These are phyloP conservation scores for Athelia psychrophila DNA, from an alignment of 1,284 basidiomycete species.

Conservation along the genomic window DNA sequence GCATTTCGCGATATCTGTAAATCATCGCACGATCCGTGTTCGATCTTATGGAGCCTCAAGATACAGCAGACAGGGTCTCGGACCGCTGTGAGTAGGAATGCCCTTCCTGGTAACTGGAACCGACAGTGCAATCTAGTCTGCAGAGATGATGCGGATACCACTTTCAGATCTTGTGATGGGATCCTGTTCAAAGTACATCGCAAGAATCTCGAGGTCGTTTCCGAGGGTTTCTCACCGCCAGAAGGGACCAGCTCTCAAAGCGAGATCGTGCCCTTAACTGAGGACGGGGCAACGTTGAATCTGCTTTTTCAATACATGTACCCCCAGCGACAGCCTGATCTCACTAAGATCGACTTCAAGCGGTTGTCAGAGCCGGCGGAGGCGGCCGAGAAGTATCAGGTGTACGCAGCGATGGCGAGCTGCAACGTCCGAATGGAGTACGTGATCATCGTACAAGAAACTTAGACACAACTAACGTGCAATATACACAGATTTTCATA, in stretches of 20 bases:
- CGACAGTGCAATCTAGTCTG: constrained; percentile 11
- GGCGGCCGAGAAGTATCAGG: constrained; percentile 18
- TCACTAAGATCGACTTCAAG: constrained; percentile 5
- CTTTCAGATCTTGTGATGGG: constrained; percentile 23
- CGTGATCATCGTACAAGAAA: not conserved
- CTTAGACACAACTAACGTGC: not conserved
- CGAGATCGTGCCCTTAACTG: constrained; percentile 7
- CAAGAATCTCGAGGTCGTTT: constrained; percentile 22
- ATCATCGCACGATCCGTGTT: too few relatives aligned
- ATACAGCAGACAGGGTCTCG: too few relatives aligned
- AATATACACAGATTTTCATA: not conserved
- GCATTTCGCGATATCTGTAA: too few relatives aligned
- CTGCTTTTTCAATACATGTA: constrained; percentile 16
- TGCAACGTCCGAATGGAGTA: constrained; percentile 10
- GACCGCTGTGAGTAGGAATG: too few relatives aligned
- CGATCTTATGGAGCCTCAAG: too few relatives aligned
- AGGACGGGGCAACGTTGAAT: constrained; percentile 8
- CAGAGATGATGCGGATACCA: constrained; percentile 20
- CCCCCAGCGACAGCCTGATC: constrained; percentile 7
- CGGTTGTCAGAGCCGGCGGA: constrained; percentile 8
- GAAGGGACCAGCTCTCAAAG: not conserved
- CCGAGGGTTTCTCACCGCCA: constrained; percentile 22
- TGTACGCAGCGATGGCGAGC: constrained; percentile 11
- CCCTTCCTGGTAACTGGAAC: too few relatives aligned
- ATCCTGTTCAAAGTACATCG: constrained; percentile 23